Evolutionary conservation across 2,329 filamentous ascomycete species (phyloP).

Genomic region (Hypocreales sp.): DNA sequence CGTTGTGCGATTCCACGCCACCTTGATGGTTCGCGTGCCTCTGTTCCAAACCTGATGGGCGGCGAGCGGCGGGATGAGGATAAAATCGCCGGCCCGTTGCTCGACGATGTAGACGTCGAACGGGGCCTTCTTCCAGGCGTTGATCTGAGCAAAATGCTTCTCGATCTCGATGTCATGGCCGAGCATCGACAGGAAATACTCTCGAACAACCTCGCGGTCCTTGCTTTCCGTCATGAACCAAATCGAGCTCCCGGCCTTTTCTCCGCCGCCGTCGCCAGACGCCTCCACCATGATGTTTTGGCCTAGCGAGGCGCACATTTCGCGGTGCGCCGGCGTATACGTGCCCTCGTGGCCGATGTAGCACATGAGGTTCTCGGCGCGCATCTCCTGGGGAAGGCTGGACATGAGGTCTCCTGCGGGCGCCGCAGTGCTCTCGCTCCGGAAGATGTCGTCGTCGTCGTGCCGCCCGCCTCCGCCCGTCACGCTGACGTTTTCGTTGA

Average conservation of each 20-base stretch:
- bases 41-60: slow-evolving; percentile 98
- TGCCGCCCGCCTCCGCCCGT: slow-evolving; percentile 16
- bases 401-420: slow-evolving; percentile 90
- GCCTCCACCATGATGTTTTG: slow-evolving; percentile 98
- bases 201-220: slow-evolving; percentile 76
- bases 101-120: slow-evolving; percentile 90
- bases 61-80: slow-evolving; percentile 81
- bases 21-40: slow-evolving; percentile 90
- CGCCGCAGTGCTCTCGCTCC: slow-evolving; percentile 42
- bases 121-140: slow-evolving; percentile 87
- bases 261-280: slow-evolving; percentile 56
- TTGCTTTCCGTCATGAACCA: slow-evolving; percentile 99
- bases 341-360: slow-evolving; percentile 97
- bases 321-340: slow-evolving; percentile 84
- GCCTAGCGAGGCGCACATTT: slow-evolving; percentile 93
- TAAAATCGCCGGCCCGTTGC: slow-evolving; percentile 80
- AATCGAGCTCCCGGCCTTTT: slow-evolving; percentile 75
- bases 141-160: slow-evolving; percentile 89
- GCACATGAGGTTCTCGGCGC: slow-evolving; percentile 94
- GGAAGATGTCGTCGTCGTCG: slow-evolving; percentile 22
- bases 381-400: slow-evolving; percentile 71
- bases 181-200: slow-evolving; percentile 85
- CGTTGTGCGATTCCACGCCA: slow-evolving; percentile 93
- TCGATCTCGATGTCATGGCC: slow-evolving; percentile 96
- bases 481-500: slow-evolving; percentile 59